Conservation (phyloP, 78 protist genomes). For the Isochrysis galbana region DNA sequence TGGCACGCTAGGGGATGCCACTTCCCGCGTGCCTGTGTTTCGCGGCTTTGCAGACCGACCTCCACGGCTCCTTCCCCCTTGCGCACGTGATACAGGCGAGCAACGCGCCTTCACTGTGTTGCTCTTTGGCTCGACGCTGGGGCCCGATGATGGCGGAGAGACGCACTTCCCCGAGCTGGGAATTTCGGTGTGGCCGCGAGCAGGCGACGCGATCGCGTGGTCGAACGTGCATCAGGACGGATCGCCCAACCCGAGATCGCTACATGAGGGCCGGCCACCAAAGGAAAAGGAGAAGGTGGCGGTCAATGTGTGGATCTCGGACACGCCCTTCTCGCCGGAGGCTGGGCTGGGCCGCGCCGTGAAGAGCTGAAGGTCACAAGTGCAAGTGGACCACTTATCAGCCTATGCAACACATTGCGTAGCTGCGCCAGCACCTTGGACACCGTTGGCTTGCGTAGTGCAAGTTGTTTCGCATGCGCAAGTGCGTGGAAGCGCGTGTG, state of each 20-base stretch:
- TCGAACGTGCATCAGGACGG: not conserved
- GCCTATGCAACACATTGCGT: too few relatives aligned
- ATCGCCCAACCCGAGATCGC: not conserved
- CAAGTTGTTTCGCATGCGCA: too few relatives aligned
- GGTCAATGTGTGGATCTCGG: not conserved
- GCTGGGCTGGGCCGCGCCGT: not conserved
- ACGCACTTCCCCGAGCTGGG: constrained; percentile 1
- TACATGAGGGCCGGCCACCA: constrained; percentile 19
- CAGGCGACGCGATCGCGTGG: constrained; percentile 1
- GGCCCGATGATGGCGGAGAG: not conserved
- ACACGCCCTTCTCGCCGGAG: not conserved
- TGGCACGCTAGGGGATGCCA: too few relatives aligned
- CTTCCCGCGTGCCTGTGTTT: too few relatives aligned
- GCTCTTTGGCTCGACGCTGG: not conserved
- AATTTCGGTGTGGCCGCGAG: not conserved
- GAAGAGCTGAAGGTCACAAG: not conserved
- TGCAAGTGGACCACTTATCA: too few relatives aligned
- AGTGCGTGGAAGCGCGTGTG: too few relatives aligned
- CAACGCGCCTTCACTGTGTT: constrained; percentile 18
- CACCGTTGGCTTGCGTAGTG: too few relatives aligned
- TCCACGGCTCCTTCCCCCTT: too few relatives aligned
- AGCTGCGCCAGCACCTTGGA: too few relatives aligned
- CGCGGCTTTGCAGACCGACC: too few relatives aligned
- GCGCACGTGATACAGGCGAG: too few relatives aligned
- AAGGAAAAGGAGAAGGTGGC: not conserved